These are phyloP conservation scores for Mycena maculata DNA, from an alignment of 768 basidiomycete species.

Conservation along the genomic window DNA sequence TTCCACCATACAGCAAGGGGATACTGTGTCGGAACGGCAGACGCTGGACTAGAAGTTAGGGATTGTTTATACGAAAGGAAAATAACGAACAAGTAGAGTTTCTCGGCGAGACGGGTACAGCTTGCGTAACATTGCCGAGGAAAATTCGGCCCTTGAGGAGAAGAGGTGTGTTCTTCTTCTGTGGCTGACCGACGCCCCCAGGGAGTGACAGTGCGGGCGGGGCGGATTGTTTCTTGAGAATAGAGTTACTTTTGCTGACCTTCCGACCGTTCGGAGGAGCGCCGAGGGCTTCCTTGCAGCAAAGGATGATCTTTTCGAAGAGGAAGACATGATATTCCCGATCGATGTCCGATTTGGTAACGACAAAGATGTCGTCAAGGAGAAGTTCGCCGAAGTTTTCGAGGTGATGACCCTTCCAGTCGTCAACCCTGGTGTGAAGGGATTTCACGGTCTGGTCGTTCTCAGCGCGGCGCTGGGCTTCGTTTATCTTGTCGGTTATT, in stretches of 20 bases:
- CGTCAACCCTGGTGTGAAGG: constrained; percentile 88
- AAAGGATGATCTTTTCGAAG: constrained; percentile 98
- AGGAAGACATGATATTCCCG: constrained; percentile 99
- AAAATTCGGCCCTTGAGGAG: constrained; percentile 97
- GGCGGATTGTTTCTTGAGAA: constrained; percentile 84
- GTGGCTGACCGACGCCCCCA: constrained; percentile 64
- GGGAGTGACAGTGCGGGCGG: constrained; percentile 61
- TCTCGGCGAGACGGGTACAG: constrained; percentile 69
- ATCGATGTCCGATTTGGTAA: constrained; percentile 96
- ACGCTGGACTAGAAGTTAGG: constrained; percentile 47
- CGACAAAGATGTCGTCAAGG: constrained; percentile 94
- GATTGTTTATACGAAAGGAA: constrained; percentile 1
- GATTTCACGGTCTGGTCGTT: constrained; percentile 92
- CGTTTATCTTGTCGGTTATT: constrained; percentile 96
- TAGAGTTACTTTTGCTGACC: constrained; percentile 84
- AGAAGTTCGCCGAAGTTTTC: constrained; percentile 94
- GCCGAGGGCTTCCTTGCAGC: constrained; percentile 91
- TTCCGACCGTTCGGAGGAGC: constrained; percentile 73
- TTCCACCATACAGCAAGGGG: constrained; percentile 95
- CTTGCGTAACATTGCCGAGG: constrained; percentile 93
- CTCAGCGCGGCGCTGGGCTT: constrained; percentile 91
- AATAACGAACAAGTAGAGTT: constrained; percentile 67
- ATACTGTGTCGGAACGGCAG: constrained; percentile 67
- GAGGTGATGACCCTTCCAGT: constrained; percentile 99
- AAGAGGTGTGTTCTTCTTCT: constrained; percentile 84